Conservation (phyloP, 1,139 yeast species). For the Fermentozyma sake region DNA sequence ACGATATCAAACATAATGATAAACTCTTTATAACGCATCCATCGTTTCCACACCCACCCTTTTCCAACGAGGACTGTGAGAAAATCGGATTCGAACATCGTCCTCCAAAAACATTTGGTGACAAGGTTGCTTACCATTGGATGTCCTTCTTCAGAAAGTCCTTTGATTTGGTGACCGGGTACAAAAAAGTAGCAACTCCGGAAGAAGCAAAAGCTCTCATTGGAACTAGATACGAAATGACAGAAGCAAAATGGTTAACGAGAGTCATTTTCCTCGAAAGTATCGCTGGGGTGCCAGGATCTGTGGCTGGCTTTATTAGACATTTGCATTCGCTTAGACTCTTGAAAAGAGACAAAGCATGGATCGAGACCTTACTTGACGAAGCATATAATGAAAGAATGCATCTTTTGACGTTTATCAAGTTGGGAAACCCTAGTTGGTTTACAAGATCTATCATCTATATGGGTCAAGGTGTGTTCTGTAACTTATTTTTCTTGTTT, state of each 20-base stretch:
- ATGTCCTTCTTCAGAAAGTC: slow-evolving; percentile 41
- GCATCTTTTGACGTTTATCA: slow-evolving; percentile 69
- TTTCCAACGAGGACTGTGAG: slow-evolving; percentile 43
- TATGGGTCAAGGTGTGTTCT: slow-evolving; percentile 69
- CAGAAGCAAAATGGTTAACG: slow-evolving; percentile 64
- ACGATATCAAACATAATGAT: slow-evolving; percentile 24
- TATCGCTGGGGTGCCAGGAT: slow-evolving; percentile 77
- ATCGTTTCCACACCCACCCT: slow-evolving; percentile 55
- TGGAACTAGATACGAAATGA: slow-evolving; percentile 53
- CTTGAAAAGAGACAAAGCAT: slow-evolving; percentile 64
- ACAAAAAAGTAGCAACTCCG: slow-evolving; percentile 44
- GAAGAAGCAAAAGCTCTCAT: slow-evolving; percentile 30
- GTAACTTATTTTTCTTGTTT: slow-evolving; percentile 58
- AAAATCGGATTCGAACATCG: slow-evolving; percentile 50
- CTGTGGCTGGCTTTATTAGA: slow-evolving; percentile 68
- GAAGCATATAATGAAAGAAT: slow-evolving; percentile 80
- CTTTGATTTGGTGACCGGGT: slow-evolving; percentile 66
- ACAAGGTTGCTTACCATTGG: slow-evolving; percentile 47
- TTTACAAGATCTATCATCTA: slow-evolving; percentile 54
- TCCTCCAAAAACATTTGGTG: slow-evolving; percentile 44
- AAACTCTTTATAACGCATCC: slow-evolving; percentile 37
- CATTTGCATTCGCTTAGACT: slow-evolving; percentile 61
- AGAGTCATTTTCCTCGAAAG: slow-evolving; percentile 65
- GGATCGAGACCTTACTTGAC: slow-evolving; percentile 70
- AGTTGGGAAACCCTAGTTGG: slow-evolving; percentile 60